Conservation (phyloP, 2,329 filamentous ascomycete species). For the Penicillium concentricum region DNA sequence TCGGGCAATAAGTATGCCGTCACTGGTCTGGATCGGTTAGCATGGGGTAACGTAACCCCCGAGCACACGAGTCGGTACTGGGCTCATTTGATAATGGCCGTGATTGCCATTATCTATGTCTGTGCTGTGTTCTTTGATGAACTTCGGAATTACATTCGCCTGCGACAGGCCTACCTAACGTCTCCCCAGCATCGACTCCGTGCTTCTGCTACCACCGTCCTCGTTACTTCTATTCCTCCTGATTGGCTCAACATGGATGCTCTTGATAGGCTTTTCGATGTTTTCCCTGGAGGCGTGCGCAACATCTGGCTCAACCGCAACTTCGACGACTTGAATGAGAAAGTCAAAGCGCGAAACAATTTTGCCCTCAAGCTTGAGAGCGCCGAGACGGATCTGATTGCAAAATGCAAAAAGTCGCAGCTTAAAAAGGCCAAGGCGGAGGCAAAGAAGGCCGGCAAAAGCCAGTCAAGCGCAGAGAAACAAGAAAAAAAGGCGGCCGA, state of each 20-base stretch:
- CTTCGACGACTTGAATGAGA: constrained; percentile 76
- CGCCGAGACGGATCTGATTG: constrained; percentile 83
- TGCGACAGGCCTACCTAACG: constrained; percentile 91
- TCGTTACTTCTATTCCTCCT: constrained; percentile 83
- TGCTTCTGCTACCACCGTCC: constrained; percentile 90
- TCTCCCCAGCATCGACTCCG: constrained; percentile 90
- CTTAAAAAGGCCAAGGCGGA: constrained; percentile 67
- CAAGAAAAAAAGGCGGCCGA: constrained; percentile 53
- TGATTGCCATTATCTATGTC: constrained; percentile 77
- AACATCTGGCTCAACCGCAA: constrained; percentile 98
- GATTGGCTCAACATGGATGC: constrained; percentile 89
- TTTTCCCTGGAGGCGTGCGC: constrained; percentile 90
- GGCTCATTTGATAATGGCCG: constrained; percentile 78
- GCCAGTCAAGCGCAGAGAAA: constrained; percentile 35
- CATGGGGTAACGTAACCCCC: constrained; percentile 80
- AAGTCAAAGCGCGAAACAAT: constrained; percentile 71
- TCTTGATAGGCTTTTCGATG: constrained; percentile 81
- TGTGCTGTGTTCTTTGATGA: constrained; percentile 86
- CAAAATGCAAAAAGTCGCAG: constrained; percentile 73
- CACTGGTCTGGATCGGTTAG: constrained; percentile 74
- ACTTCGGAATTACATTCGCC: constrained; percentile 80
- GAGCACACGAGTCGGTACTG: constrained; percentile 69
- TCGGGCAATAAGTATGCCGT: constrained; percentile 48
- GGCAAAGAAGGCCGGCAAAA: constrained; percentile 58
- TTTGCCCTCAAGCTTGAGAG: constrained; percentile 71